phyloP scores from a whole-genome alignment of 202 grass and related monocot species.

The Hordeum pubiflorum region DNA sequence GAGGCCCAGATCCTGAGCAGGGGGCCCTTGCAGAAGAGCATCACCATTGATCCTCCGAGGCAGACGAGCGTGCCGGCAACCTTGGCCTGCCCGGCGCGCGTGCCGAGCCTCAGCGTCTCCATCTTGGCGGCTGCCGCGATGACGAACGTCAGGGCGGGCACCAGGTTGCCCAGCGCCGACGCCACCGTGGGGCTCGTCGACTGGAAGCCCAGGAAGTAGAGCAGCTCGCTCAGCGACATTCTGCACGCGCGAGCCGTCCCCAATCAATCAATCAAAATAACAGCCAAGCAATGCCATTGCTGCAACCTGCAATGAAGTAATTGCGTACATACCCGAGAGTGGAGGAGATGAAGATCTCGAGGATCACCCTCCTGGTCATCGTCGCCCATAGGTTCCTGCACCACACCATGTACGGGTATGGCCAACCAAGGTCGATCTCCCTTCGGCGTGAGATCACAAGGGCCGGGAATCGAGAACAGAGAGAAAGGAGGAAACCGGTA shows the following conservation, averaged over 20 bases:
- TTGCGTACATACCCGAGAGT: conserved; percentile 47
- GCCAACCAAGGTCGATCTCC: too few species aligned
- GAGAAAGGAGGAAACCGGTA: too few species aligned
- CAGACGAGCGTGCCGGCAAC: conserved; percentile 55
- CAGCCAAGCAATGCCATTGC: too few species aligned
- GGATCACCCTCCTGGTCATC: conserved; percentile 48
- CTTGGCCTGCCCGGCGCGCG: conserved; percentile 56
- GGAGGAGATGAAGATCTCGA: conserved; percentile 63
- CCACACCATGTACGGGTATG: too few species aligned
- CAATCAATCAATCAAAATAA: too few species aligned
- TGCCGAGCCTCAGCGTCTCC: conserved; percentile 48
- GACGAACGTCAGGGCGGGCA: conserved; percentile 73
- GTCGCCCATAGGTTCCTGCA: conserved; percentile 41
- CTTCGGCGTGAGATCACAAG: too few species aligned
- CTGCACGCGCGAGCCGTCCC: not conserved
- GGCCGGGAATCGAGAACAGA: too few species aligned
- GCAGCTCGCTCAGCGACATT: conserved; percentile 60
- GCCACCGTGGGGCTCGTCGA: conserved; percentile 63
- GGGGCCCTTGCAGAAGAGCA: conserved; percentile 71
- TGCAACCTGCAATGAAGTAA: not conserved
- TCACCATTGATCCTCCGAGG: conserved; percentile 70
- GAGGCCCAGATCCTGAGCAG: conserved; percentile 44
- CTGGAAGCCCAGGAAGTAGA: conserved; percentile 67
- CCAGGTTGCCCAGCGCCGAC: conserved; percentile 61
- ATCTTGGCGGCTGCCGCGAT: conserved; percentile 64